Base-by-base conservation (phyloP, 768 basidiomycete genomes). In the Chalciporus chontae region DNA sequence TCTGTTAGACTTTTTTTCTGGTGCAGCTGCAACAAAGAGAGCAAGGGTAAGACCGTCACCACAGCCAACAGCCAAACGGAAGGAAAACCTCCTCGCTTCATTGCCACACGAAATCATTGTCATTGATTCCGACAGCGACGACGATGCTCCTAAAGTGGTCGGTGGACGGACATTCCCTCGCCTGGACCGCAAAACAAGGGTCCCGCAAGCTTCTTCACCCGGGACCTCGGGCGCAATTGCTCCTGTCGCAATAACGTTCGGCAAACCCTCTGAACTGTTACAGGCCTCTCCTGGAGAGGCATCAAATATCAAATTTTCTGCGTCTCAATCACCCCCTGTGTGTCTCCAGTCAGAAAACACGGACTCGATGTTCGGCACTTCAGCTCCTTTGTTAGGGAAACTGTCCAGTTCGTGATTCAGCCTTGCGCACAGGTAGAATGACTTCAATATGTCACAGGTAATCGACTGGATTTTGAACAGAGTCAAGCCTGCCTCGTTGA, bases 41-140 rank as follows among this genome's bases (percentile, higher is more conserved):
- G 41, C 53, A 39, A 66, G 45, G 44, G 39, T 52, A 27, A 50
- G 42, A 53, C 26, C 46, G 2, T 38, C 53, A 42, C 52, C 24
- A 45, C 48, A 39, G 41, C 8, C 1, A 3, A 5, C 40, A 4
- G 21, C 43, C 19, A 6, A 15, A 9, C 46, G 19, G 41, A 48
- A 18, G 10, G 17, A 43, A 37, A 42, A 29, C 37, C 48, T 32
- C 19, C 29, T 43, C 31, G 29, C 47, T 13, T 27, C 60, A 31
- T 31, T 29, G 5, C 5, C 55, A 21, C 45, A 63, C 53, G 77
- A 84, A 54, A 59, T 83, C 53, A 84, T 85, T 41, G 65, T 84
- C 49, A 78, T 86, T 48, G 83, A 85, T 60, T 83, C 83, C 17
- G 83, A 84, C 56, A 76, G 76, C 45, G 82, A 84, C 23, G 63